Conservation (phyloP, 2,329 filamentous ascomycete species). For the Cercospora sesami region DNA sequence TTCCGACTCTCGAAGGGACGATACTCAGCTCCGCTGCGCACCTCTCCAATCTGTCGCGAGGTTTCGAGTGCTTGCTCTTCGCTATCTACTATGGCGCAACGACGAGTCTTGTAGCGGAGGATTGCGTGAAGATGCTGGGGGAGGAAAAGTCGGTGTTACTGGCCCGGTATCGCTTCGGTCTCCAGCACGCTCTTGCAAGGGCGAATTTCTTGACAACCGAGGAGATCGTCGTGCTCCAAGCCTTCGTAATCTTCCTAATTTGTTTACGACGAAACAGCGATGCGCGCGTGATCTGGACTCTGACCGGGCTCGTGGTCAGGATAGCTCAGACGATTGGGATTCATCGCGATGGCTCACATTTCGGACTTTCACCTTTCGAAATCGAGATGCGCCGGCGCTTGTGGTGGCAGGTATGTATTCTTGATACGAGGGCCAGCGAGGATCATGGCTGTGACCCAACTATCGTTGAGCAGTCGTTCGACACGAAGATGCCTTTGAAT, state of each 20-base stretch:
- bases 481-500: constrained; percentile 61
- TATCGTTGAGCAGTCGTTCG: constrained; percentile 59
- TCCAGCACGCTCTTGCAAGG: constrained; percentile 63
- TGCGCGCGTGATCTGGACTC: constrained; percentile 57
- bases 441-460: constrained; percentile 64
- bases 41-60: constrained; percentile 58
- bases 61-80: constrained; percentile 61
- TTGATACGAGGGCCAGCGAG: constrained; percentile 62
- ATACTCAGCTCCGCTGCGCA: constrained; percentile 63
- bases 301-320: constrained; percentile 59
- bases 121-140: constrained; percentile 52
- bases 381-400: constrained; percentile 60
- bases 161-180: constrained; percentile 60
- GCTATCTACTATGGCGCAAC: constrained; percentile 62
- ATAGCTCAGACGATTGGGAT: constrained; percentile 62
- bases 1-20: constrained; percentile 63
- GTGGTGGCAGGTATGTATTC: constrained; percentile 61
- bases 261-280: constrained; percentile 54
- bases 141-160: constrained; percentile 54
- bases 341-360: constrained; percentile 59
- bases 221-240: constrained; percentile 62
- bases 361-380: constrained; percentile 59
- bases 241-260: constrained; percentile 62
- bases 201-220: constrained; percentile 64
- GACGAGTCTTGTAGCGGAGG: constrained; percentile 51